Evolutionary conservation across 169 alveolate genomes (phyloP), one percentile per base, ranked within the genome.

Genomic region (Prorocentrum cordatum): DNA sequence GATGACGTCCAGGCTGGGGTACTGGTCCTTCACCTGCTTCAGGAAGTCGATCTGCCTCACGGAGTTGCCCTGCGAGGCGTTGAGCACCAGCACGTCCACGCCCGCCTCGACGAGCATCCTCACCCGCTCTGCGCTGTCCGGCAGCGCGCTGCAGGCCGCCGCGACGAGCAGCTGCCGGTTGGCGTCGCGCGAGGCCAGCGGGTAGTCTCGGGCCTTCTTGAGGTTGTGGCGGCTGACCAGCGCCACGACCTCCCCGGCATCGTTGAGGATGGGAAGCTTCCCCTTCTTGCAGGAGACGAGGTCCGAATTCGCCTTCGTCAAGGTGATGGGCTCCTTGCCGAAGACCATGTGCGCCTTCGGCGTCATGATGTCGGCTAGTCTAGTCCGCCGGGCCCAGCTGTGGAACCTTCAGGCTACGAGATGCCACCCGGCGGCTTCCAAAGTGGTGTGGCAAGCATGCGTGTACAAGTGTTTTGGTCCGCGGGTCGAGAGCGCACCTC

Each of bases 201-300:
- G 97, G 92, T 83, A 95, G 59, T 87, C 93, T 47, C 93, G 90
- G 85, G 93, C 93, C 90, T 95, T 95, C 86, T 95, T 94, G 90
- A 95, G 86, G 72, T 96, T 97, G 58, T 94, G 93, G 24, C 98
- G 89, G 67, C 96, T 93, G 38, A 95, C 95, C 22, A 96, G 91
- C 22, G 97, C 96, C 79, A 96, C 94, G 38, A 96, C 93, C 92
- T 96, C 97, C 66, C 92, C 92, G 83, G 92, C 91, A 50, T 94
- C 94, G 92, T 96, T 94, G 59, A 96, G 96, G 33, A 96, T 96
- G 61, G 98, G 98, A 26, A 96, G 94, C 88, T 94, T 94, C 61
- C 96, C 96, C 50, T 62, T 64, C 38, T 61, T 61, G 71, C 86
- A 54, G 36, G 32, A 70, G 77, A 79, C 77, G 75, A 61, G 75